Conservation (phyloP, 1,139 yeast genomes). For the Kurtzmaniella quercitrusa region DNA sequence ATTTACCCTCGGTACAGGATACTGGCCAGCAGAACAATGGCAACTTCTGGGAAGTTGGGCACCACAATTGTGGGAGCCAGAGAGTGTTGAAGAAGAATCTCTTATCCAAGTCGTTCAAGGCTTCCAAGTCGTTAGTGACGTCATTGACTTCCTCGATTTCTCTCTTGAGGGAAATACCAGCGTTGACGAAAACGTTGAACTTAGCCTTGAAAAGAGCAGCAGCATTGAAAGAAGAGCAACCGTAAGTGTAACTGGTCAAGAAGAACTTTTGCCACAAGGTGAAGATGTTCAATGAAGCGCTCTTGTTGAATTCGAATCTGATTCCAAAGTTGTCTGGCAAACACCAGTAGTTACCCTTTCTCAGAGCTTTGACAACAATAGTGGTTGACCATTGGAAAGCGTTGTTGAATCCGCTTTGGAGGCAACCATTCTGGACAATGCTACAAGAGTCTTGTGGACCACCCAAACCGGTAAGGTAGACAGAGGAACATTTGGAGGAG, state of each 20-base stretch:
- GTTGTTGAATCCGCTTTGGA: conserved; percentile 20
- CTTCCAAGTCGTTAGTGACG: neutral
- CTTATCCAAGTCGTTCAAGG: neutral
- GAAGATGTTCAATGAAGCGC: neutral
- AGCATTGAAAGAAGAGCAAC: neutral
- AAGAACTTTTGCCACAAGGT: neutral
- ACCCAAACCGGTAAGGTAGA: conserved; percentile 11
- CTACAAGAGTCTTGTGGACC: conserved; percentile 11
- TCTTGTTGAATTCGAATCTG: neutral
- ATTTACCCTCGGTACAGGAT: neutral
- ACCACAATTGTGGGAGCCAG: conserved; percentile 1
- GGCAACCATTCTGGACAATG: conserved; percentile 14
- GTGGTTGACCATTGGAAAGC: conserved; percentile 25
- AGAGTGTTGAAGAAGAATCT: conserved; percentile 1
- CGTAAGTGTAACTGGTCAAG: conserved; percentile 1
- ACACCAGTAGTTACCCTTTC: conserved; percentile 21
- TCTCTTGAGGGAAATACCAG: neutral
- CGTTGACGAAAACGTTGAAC: conserved; percentile 1
- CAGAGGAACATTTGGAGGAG: conserved; percentile 5
- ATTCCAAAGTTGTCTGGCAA: conserved; percentile 26
- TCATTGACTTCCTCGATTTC: neutral
- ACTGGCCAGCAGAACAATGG: conserved; percentile 1
- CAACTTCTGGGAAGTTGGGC: neutral
- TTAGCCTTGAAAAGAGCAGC: neutral
- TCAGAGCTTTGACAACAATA: conserved; percentile 19